Conservation (phyloP, 2,329 filamentous ascomycete genomes). For the Meredithiella fracta region DNA sequence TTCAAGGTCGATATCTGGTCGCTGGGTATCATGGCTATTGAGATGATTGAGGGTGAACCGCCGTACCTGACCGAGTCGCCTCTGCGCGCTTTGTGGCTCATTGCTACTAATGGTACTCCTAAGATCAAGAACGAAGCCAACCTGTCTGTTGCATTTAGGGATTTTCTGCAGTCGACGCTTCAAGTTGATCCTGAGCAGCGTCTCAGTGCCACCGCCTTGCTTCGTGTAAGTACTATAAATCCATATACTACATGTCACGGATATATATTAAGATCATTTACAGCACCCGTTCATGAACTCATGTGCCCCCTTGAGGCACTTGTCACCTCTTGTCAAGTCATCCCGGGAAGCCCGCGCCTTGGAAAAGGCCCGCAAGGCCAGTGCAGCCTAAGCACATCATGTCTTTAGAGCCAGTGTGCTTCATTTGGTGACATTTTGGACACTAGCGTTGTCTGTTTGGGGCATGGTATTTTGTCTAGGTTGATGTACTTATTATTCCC, state of each 20-base stretch:
- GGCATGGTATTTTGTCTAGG: neutral
- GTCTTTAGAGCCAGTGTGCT: neutral
- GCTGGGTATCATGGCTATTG: constrained; percentile 96
- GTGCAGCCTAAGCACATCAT: neutral
- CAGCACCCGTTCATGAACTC: constrained; percentile 69
- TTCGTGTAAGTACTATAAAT: constrained; percentile 49
- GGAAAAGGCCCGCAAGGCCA: constrained; percentile 58
- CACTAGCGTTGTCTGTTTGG: neutral
- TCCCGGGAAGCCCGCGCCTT: constrained; percentile 72
- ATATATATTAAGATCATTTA: neutral
- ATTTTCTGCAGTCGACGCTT: constrained; percentile 83
- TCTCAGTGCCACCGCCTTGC: constrained; percentile 81
- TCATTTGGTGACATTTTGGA: neutral
- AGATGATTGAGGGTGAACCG: constrained; percentile 98
- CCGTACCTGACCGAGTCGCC: constrained; percentile 94
- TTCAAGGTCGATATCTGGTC: constrained; percentile 99
- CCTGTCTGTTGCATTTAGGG: constrained; percentile 64
- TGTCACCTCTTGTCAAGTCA: constrained; percentile 74
- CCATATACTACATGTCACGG: constrained; percentile 19
- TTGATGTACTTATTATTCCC: constrained; percentile 1
- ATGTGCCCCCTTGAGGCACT: constrained; percentile 56
- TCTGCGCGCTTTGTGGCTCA: constrained; percentile 80
- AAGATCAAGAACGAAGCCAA: constrained; percentile 85
- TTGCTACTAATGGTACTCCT: constrained; percentile 91
- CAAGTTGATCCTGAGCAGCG: constrained; percentile 96